Conservation (phyloP, 177 flowering plant genomes). For the Vitis hybrid region DNA sequence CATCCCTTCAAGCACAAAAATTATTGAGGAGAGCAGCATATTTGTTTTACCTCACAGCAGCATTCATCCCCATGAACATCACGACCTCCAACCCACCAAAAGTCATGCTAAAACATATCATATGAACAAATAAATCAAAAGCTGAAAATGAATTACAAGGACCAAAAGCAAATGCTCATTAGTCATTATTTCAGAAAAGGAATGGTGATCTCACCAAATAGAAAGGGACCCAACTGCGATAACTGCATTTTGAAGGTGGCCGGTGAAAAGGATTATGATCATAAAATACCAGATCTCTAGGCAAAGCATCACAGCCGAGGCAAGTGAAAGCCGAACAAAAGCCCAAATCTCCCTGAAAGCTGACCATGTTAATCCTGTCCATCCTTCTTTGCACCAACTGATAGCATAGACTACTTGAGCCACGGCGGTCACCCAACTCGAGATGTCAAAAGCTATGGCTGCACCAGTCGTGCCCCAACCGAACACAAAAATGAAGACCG, state of each 20-base stretch:
- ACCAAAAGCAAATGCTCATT: too few relatives aligned
- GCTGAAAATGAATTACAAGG: too few relatives aligned
- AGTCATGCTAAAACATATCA: slow-evolving; percentile 44
- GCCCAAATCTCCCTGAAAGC: slow-evolving; percentile 19
- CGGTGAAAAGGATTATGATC: slow-evolving; percentile 14
- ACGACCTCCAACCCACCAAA: slow-evolving; percentile 50
- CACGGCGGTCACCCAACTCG: slow-evolving; percentile 11
- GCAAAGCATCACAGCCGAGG: slow-evolving; percentile 27
- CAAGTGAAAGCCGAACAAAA: slow-evolving; percentile 18
- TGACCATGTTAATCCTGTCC: slow-evolving; percentile 21
- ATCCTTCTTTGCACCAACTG: slow-evolving; percentile 19
- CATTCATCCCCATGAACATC: slow-evolving; percentile 64
- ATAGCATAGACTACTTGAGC: slow-evolving; percentile 11
- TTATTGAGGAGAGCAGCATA: not conserved
- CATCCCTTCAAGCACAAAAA: not conserved
- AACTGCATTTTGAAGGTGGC: slow-evolving; percentile 16
- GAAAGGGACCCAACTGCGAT: slow-evolving; percentile 26
- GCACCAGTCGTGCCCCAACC: slow-evolving; percentile 20
- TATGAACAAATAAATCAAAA: not conserved
- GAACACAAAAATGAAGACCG: slow-evolving; percentile 14
- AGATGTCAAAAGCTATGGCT: slow-evolving; percentile 21
- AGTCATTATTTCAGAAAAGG: too few relatives aligned
- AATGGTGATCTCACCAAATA: slow-evolving; percentile 29
- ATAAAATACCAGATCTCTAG: slow-evolving; percentile 21
- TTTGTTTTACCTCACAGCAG: slow-evolving; percentile 52